A percentile compares a stretch with the other conserved stretches of the same genome.
These are phyloP conservation scores for Backusella parvicylindrica DNA, from an alignment of 192 early-diverging fungal genomes.

Conservation along the genomic window DNA sequence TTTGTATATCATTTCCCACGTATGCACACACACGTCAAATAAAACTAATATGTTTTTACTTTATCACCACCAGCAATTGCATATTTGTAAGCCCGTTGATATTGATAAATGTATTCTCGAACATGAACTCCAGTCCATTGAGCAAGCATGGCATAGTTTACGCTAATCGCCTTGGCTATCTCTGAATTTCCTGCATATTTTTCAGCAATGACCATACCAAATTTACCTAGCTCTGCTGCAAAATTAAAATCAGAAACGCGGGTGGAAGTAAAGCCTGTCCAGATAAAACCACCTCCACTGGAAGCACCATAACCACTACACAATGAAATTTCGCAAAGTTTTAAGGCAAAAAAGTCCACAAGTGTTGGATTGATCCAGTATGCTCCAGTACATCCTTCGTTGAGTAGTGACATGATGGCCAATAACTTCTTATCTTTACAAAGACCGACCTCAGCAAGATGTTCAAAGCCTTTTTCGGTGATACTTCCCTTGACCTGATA, in stretches of 20 bases:
- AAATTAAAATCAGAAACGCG: slow-evolving; percentile 10
- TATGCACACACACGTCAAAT: background rate
- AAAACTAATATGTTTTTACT: slow-evolving; percentile 7
- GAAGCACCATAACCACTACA: slow-evolving; percentile 7
- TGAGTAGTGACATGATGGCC: slow-evolving; percentile 20
- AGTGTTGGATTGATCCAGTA: slow-evolving; percentile 22
- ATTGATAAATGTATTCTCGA: slow-evolving; percentile 14
- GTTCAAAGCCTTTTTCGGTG: background rate
- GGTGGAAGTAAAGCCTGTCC: slow-evolving; percentile 15
- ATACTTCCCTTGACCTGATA: background rate
- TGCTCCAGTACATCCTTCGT: slow-evolving; percentile 22
- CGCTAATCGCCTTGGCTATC: slow-evolving; percentile 14
- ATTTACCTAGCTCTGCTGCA: slow-evolving; percentile 9
- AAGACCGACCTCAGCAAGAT: background rate
- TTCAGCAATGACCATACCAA: slow-evolving; percentile 18
- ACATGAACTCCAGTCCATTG: slow-evolving; percentile 25
- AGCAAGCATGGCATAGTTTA: slow-evolving; percentile 15
- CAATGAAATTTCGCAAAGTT: slow-evolving; percentile 13
- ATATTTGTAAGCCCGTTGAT: slow-evolving; percentile 22
- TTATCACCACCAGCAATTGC: slow-evolving; percentile 28
- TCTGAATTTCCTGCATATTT: slow-evolving; percentile 23
- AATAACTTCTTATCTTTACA: slow-evolving; percentile 12
- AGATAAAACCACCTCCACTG: slow-evolving; percentile 19
- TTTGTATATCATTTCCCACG: background rate
- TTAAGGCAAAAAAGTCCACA: slow-evolving; percentile 16